Percentiles rank a stretch among this genome's conserved stretches.
Conservation (phyloP, 1,284 basidiomycete species). For the Puccinia triticina region DNA sequence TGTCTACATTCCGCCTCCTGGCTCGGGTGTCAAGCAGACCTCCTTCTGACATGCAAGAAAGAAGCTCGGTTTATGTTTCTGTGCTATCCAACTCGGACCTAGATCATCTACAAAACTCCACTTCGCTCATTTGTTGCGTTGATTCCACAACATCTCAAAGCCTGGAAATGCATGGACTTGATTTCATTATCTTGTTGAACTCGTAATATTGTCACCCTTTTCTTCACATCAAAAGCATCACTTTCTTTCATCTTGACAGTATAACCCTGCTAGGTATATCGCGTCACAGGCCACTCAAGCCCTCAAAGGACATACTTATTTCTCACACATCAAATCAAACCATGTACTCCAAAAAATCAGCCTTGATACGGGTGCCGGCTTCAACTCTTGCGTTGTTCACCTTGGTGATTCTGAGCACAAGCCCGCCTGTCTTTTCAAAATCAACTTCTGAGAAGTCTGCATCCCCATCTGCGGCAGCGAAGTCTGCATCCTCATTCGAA, state of each 20-base stretch:
- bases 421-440: background rate
- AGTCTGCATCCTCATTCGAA: background rate
- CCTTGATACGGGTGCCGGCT: background rate
- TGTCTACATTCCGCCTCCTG: background rate
- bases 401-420: background rate
- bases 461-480: too few relatives aligned
- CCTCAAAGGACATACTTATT: background rate
- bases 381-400: background rate
- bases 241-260: background rate
- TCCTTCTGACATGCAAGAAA: background rate
- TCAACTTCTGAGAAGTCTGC: background rate
- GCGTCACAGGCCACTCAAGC: background rate
- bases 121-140: background rate
- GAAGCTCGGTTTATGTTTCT: background rate
- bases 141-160: background rate
- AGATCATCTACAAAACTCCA: constrained; percentile 4
- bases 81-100: background rate
- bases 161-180: background rate
- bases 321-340: background rate
- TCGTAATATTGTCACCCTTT: background rate
- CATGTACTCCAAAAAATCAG: background rate
- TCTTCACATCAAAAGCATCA: background rate
- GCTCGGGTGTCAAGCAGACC: constrained; percentile 1
- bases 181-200: background rate
- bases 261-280: background rate